These are phyloP conservation scores for Scutellaria barbata DNA, from an alignment of 257 asterid genomes.

Conservation along the genomic window DNA sequence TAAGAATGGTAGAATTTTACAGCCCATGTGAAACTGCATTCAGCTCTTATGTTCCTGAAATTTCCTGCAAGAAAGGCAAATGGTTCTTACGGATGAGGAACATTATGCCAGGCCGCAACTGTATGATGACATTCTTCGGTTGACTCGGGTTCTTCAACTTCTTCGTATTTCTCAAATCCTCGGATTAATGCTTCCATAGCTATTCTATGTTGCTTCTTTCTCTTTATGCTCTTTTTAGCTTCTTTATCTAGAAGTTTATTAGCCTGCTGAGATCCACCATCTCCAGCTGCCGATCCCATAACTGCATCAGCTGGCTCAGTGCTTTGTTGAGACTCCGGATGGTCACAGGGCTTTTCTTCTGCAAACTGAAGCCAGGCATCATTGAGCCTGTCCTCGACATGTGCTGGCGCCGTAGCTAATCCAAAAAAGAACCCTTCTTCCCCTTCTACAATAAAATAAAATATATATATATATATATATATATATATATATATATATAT, in stretches of 20 bases:
- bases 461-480: no score
- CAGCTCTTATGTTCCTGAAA: constrained; percentile 9
- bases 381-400: constrained; percentile 89
- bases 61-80: constrained; percentile 10
- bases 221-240: constrained; percentile 56
- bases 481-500: no score
- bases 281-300: constrained; percentile 62
- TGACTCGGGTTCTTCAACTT: constrained; percentile 58
- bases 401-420: constrained; percentile 97
- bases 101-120: constrained; percentile 97
- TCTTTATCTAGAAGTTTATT: constrained; percentile 43
- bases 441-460: constrained; percentile 47
- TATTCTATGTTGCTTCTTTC: constrained; percentile 64
- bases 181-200: constrained; percentile 93
- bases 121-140: constrained; percentile 76
- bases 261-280: constrained; percentile 80
- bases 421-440: constrained; percentile 84
- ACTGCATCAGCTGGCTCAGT: constrained; percentile 66
- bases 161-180: constrained; percentile 75
- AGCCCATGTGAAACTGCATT: not conserved
- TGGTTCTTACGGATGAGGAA: constrained; percentile 87
- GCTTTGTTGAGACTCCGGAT: constrained; percentile 51
- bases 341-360: constrained; percentile 65
- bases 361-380: constrained; percentile 99
- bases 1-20: no score